Base-by-base conservation (phyloP, 2,329 filamentous ascomycete genomes). In the Cladorrhinum sp. region DNA sequence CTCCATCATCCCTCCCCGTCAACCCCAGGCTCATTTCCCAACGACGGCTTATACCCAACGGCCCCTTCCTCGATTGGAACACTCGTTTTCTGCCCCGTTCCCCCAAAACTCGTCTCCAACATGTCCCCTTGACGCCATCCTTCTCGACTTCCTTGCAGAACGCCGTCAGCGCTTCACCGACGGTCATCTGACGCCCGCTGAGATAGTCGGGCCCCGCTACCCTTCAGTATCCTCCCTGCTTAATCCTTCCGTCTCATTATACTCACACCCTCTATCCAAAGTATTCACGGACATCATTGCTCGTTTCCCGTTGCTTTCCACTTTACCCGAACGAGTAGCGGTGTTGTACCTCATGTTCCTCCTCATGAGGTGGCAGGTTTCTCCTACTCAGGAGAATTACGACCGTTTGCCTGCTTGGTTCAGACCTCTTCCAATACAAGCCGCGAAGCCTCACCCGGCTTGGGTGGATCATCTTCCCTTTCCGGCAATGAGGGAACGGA, bases 391-490 rank as follows among this genome's bases (percentile, higher is more conserved):
- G 62, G 88, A 92, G 66, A 96, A 92, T 75, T 93, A 90, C 73
- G 85, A 91, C 23, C 82, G 89, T 3, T 76, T 96, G 10, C 92
- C 92, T 0, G 79, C 85, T 3, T 96, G 89, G 85, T 76, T 87
- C 41, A 82, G 81, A 0, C 92, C 92, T 1, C 78, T 82, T 1
- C 79, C 83, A 0, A 81, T 81, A 6, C 92, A 96, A 71, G 75
- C 91, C 16, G 80, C 84, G 58, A 81, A 77, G 0, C 76, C 85
- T 0, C 92, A 96, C 72, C 88, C 92, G 1, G 84, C 85, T 1
- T 96, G 92, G 92, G 81, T 92, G 29, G 92, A 96, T 71, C 85
- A 93, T 70, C 65, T 96, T 2, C 90, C 91, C 0, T 96, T 90
- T 78, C 91, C 91, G 0, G 78, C 76, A 22, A 89, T 95, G 83